Percentiles rank a stretch among this genome's conserved stretches.
Conservation (phyloP, 2,329 filamentous ascomycete species). For the Sphaerulina vaccinii region DNA sequence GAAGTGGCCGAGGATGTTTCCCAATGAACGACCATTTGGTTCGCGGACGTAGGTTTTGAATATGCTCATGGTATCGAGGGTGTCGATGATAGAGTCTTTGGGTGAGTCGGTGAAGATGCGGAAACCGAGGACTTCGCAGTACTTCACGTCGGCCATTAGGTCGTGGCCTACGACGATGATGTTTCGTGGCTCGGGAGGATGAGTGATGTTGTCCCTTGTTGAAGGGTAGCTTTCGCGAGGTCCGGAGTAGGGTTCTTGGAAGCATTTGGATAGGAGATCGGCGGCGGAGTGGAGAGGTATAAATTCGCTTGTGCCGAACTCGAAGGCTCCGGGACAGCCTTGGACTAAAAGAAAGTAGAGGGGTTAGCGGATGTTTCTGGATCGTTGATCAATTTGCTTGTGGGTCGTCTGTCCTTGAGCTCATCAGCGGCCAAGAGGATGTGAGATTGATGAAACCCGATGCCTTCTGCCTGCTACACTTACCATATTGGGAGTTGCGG, state of each 20-base stretch:
- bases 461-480: no score
- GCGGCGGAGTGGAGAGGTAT: constrained; percentile 49
- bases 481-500: constrained; percentile 65
- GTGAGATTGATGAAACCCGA: no score
- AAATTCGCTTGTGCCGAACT: constrained; percentile 67
- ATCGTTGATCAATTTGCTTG: no score
- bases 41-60: constrained; percentile 63
- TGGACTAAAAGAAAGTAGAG: no score
- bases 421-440: no score
- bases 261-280: constrained; percentile 52
- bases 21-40: constrained; percentile 54
- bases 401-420: no score
- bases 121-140: constrained; percentile 65
- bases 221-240: background rate
- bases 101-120: constrained; percentile 50
- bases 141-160: constrained; percentile 64
- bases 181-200: constrained; percentile 48
- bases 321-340: constrained; percentile 72
- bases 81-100: constrained; percentile 53
- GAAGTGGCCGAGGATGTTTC: constrained; percentile 61
- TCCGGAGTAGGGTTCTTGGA: constrained; percentile 55
- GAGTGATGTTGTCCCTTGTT: background rate
- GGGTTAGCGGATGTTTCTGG: no score
- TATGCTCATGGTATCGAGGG: constrained; percentile 67
- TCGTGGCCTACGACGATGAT: constrained; percentile 81